Conservation (phyloP, 768 basidiomycete species). For the Clitopilus passeckerianus region DNA sequence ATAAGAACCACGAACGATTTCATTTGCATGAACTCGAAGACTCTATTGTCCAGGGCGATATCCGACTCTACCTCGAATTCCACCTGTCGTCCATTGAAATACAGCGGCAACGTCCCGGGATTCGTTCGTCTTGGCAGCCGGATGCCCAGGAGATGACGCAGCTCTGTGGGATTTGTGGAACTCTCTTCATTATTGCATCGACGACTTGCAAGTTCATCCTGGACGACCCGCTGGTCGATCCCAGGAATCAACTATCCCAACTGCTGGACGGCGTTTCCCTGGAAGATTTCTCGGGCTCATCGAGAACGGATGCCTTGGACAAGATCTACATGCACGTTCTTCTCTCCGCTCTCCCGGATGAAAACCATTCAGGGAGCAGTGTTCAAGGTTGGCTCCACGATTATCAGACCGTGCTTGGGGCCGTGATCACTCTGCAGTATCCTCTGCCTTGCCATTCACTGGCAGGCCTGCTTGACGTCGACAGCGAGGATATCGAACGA, state of each 20-base stretch:
- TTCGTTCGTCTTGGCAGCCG: neutral
- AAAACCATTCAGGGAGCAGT: neutral
- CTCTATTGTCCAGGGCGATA: neutral
- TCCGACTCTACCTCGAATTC: neutral
- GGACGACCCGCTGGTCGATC: neutral
- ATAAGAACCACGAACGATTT: neutral
- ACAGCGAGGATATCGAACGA: neutral
- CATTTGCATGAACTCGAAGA: neutral
- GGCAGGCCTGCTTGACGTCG: neutral
- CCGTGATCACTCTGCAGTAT: neutral
- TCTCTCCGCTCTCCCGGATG: neutral
- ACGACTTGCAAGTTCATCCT: neutral
- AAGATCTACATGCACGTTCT: neutral
- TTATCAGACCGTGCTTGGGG: neutral
- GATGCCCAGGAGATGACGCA: neutral
- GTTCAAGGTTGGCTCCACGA: neutral
- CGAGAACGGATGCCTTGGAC: neutral
- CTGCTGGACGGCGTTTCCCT: neutral
- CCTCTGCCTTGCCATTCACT: neutral
- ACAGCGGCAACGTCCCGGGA: neutral
- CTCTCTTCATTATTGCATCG: neutral
- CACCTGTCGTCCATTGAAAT: neutral
- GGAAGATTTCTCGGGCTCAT: neutral
- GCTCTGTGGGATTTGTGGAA: neutral
- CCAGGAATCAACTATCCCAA: neutral